A percentile compares a stretch with the other conserved stretches of the same genome.
phyloP scores from a whole-genome alignment of 2,329 filamentous ascomycete genomes.

The Aschersonia sp. region DNA sequence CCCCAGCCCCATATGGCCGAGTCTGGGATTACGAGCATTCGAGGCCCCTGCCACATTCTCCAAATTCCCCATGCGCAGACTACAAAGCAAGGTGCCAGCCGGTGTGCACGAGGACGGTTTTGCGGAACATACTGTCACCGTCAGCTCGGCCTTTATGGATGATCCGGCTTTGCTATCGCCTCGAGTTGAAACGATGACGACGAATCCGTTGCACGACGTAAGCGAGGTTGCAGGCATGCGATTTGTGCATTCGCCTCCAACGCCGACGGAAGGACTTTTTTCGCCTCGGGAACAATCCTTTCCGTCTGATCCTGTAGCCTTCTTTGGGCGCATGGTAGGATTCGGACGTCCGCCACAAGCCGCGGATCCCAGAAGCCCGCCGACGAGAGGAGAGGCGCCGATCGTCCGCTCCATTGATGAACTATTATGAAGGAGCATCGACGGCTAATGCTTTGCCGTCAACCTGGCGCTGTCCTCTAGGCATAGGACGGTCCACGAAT shows the following conservation, averaged over 20 bases:
- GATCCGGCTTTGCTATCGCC: constrained; percentile 54
- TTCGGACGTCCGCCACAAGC: constrained; percentile 36
- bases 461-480: too few species aligned
- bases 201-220: constrained; percentile 42
- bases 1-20: constrained; percentile 12
- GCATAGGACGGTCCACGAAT: too few species aligned
- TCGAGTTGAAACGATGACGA: constrained; percentile 57
- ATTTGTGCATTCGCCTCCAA: constrained; percentile 36
- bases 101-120: constrained; percentile 6
- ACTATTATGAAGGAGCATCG: constrained; percentile 35
- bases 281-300: constrained; percentile 38
- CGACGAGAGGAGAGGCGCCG: constrained; percentile 57
- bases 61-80: constrained; percentile 3
- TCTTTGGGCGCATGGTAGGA: constrained; percentile 28
- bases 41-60: constrained; percentile 7
- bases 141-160: constrained; percentile 20
- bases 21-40: constrained; percentile 17
- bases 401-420: constrained; percentile 70
- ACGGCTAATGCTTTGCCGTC: not conserved
- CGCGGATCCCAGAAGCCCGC: constrained; percentile 59
- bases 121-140: constrained; percentile 20
- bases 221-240: constrained; percentile 31
- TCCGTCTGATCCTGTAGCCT: constrained; percentile 35
- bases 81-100: constrained; percentile 1
- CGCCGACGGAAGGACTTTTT: constrained; percentile 36